A percentile compares a stretch with the other conserved stretches of the same genome.
Conservation (phyloP, 352 stramenopile species). For the Plasmopara viticola region DNA sequence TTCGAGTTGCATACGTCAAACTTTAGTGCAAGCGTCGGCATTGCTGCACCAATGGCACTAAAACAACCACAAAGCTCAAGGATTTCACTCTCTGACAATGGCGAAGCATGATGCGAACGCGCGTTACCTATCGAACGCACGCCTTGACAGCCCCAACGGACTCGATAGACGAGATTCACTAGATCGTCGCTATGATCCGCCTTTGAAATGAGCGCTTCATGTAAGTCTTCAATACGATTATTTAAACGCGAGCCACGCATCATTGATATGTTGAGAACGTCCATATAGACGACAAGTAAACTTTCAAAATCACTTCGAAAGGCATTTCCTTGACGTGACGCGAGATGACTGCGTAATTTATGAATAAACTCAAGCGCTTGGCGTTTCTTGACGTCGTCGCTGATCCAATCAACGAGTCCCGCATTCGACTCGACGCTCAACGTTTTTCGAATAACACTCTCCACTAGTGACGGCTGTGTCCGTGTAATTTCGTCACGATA, state of each 20-base stretch:
- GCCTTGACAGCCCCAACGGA: conserved; percentile 24
- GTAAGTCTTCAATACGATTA: conserved; percentile 29
- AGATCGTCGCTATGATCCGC: conserved; percentile 18
- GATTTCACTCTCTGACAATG: conserved; percentile 24
- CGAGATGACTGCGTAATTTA: conserved; percentile 15
- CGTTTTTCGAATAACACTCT: conserved; percentile 12
- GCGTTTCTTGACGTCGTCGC: conserved; percentile 7
- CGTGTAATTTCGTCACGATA: conserved; percentile 14
- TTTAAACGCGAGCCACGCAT: conserved; percentile 13
- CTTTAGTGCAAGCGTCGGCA: conserved; percentile 21
- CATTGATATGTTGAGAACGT: conserved; percentile 21
- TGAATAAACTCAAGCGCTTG: conserved; percentile 9
- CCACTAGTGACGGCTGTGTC: conserved; percentile 17
- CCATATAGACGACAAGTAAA: conserved; percentile 25
- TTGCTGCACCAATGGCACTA: conserved; percentile 24
- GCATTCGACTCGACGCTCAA: conserved; percentile 18
- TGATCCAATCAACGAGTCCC: conserved; percentile 21
- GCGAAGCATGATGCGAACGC: conserved; percentile 17
- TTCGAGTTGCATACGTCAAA: conserved; percentile 21
- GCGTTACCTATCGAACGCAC: conserved; percentile 25
- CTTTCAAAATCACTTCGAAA: conserved; percentile 29
- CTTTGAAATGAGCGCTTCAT: conserved; percentile 21
- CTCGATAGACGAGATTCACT: conserved; percentile 27
- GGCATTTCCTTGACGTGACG: conserved; percentile 15
- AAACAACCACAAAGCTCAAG: conserved; percentile 26